These are phyloP conservation scores for Taxillus chinensis DNA, from an alignment of 164 flowering plant species.

Conservation along the genomic window DNA sequence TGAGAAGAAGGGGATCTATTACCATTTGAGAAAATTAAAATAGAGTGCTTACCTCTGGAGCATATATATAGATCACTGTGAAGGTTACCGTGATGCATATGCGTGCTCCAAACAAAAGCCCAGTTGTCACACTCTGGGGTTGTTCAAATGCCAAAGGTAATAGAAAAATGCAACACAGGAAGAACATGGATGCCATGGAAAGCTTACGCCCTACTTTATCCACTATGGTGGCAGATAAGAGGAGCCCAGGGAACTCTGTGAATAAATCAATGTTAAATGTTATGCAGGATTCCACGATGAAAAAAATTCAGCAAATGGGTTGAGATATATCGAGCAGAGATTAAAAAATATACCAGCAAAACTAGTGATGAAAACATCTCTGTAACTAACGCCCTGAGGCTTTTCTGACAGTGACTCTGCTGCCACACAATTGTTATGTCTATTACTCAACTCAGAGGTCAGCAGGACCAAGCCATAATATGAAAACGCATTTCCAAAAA, in stretches of 20 bases:
- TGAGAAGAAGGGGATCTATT: no score
- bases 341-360: conserved; percentile 54
- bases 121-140: conserved; percentile 43
- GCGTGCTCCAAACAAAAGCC: conserved; percentile 75
- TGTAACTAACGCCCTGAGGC: conserved; percentile 27
- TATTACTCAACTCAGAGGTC: conserved; percentile 57
- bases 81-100: conserved; percentile 60
- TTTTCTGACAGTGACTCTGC: conserved; percentile 15
- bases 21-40: no score
- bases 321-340: neutral
- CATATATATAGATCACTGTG: conserved; percentile 57
- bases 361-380: conserved; percentile 72
- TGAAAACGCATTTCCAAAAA: conserved; percentile 83
- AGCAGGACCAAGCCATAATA: conserved; percentile 90
- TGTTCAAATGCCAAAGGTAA: conserved; percentile 55
- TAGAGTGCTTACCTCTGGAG: conserved; percentile 65
- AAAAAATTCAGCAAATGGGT: neutral
- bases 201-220: conserved; percentile 78
- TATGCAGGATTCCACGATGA: neutral
- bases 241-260: conserved; percentile 81
- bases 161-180: conserved; percentile 44
- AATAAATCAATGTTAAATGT: conserved; percentile 12
- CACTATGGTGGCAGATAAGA: conserved; percentile 55
- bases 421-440: conserved; percentile 27
- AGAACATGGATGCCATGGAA: conserved; percentile 61